A percentile compares a stretch with the other conserved stretches of the same genome.
Evolutionary conservation across 2,329 filamentous ascomycete genomes (phyloP).

Genomic region (Capronia epimyces): DNA sequence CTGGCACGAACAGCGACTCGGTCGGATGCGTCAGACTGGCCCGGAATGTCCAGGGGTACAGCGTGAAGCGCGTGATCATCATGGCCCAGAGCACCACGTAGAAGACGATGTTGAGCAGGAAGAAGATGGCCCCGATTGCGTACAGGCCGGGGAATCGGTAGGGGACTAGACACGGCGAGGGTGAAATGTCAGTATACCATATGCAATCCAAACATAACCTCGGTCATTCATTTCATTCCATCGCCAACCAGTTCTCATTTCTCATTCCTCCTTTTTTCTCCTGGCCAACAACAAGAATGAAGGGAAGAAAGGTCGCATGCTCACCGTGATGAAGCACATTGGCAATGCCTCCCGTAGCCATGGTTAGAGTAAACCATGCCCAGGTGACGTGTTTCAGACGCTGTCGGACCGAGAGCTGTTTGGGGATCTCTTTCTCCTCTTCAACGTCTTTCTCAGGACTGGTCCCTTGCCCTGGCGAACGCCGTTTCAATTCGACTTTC

Average conservation of each 20-base stretch:
- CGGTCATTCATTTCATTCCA: no score
- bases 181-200: neutral
- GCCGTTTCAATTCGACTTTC: neutral
- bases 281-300: no score
- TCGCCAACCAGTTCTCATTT: no score
- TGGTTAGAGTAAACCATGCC: constrained; percentile 72
- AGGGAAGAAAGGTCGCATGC: no score
- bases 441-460: constrained; percentile 22
- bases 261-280: no score
- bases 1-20: constrained; percentile 71
- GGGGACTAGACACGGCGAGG: constrained; percentile 37
- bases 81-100: constrained; percentile 58
- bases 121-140: constrained; percentile 56
- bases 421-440: constrained; percentile 24
- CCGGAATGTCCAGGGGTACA: constrained; percentile 64
- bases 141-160: constrained; percentile 53
- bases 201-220: no score
- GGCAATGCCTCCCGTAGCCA: constrained; percentile 57
- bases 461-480: no score
- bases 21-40: constrained; percentile 69
- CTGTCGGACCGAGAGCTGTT: constrained; percentile 45
- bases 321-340: constrained; percentile 56
- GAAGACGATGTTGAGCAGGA: constrained; percentile 58
- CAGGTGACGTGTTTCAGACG: constrained; percentile 62
- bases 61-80: constrained; percentile 63